Evolutionary conservation across 2,329 filamentous ascomycete species (phyloP).

Genomic region (Colletotrichum lupini): DNA sequence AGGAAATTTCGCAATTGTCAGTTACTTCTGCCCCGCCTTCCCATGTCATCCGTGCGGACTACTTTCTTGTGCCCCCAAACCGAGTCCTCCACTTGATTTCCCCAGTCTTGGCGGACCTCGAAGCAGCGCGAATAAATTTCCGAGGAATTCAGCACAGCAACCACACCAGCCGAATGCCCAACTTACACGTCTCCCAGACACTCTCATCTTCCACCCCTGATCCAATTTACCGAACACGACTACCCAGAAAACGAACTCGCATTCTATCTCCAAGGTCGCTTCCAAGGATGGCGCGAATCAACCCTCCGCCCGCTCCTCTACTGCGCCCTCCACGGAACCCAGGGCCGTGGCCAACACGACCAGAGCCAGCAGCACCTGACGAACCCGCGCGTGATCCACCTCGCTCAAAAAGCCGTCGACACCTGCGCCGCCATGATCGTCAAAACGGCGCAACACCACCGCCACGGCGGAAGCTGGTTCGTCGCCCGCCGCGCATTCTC

Average conservation of each 20-base stretch:
- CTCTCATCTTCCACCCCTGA: slow-evolving; percentile 28
- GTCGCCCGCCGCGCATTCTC: slow-evolving; percentile 22
- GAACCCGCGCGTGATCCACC: not conserved
- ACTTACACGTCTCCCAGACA: slow-evolving; percentile 25
- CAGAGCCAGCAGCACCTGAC: not conserved
- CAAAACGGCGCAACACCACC: slow-evolving; percentile 23
- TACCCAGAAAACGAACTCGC: slow-evolving; percentile 33
- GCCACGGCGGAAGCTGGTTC: slow-evolving; percentile 35
- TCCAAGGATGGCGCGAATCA: slow-evolving; percentile 33
- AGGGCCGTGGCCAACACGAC: not conserved
- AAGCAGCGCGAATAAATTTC: not conserved
- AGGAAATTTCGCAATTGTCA: slow-evolving; percentile 24
- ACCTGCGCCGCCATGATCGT: slow-evolving; percentile 26
- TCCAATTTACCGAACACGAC: slow-evolving; percentile 27
- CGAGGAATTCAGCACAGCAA: not conserved
- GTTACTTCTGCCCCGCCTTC: not conserved
- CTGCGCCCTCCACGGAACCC: slow-evolving; percentile 29
- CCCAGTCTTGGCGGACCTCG: not conserved
- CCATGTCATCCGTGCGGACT: too few species aligned
- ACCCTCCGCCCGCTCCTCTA: slow-evolving; percentile 34
- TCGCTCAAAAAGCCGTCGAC: slow-evolving; percentile 26
- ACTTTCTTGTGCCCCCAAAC: too few species aligned
- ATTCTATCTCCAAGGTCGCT: slow-evolving; percentile 31
- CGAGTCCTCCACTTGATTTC: too few species aligned
- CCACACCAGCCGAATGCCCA: not conserved